A percentile compares a stretch with the other conserved stretches of the same genome.
Evolutionary conservation across 2,329 filamentous ascomycete species (phyloP).

Genomic region (Ascochyta fabae): DNA sequence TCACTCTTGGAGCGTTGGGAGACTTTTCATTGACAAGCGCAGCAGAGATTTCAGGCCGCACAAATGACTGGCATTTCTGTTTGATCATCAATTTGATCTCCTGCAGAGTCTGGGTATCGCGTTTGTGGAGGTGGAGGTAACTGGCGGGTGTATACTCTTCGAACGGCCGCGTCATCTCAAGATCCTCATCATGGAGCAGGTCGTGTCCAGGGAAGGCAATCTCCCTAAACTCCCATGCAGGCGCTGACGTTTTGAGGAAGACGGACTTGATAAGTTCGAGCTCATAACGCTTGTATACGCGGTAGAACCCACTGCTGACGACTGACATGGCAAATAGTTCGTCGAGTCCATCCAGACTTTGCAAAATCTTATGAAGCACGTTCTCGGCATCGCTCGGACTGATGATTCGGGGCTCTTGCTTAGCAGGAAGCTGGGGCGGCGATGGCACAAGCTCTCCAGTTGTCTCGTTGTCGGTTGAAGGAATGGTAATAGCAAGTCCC

Average conservation of each 20-base stretch:
- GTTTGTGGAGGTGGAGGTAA: slow-evolving; percentile 60
- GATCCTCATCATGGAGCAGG: slow-evolving; percentile 48
- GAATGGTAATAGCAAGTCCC: slow-evolving; percentile 35
- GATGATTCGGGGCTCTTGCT: slow-evolving; percentile 41
- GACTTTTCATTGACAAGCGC: slow-evolving; percentile 59
- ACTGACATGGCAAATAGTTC: slow-evolving; percentile 63
- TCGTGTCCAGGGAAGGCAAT: slow-evolving; percentile 60
- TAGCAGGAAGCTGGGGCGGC: slow-evolving; percentile 26
- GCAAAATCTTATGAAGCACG: slow-evolving; percentile 61
- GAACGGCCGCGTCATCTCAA: slow-evolving; percentile 54
- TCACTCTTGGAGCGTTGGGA: slow-evolving; percentile 58
- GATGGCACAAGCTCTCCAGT: slow-evolving; percentile 31
- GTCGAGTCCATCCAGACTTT: slow-evolving; percentile 56
- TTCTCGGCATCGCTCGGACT: slow-evolving; percentile 54
- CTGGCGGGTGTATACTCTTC: slow-evolving; percentile 61
- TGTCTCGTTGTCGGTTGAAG: slow-evolving; percentile 23
- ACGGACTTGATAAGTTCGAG: slow-evolving; percentile 60
- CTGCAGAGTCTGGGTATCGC: slow-evolving; percentile 61
- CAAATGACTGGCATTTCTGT: slow-evolving; percentile 60
- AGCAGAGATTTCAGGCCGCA: slow-evolving; percentile 62
- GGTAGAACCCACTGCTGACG: slow-evolving; percentile 63
- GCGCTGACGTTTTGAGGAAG: slow-evolving; percentile 60
- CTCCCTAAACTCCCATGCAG: slow-evolving; percentile 67
- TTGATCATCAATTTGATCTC: slow-evolving; percentile 64
- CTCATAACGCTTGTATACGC: slow-evolving; percentile 64